Evolutionary conservation across 2,329 filamentous ascomycete species (phyloP), one percentile per base, ranked within the genome.

Genomic region (Exophiala calicioides): DNA sequence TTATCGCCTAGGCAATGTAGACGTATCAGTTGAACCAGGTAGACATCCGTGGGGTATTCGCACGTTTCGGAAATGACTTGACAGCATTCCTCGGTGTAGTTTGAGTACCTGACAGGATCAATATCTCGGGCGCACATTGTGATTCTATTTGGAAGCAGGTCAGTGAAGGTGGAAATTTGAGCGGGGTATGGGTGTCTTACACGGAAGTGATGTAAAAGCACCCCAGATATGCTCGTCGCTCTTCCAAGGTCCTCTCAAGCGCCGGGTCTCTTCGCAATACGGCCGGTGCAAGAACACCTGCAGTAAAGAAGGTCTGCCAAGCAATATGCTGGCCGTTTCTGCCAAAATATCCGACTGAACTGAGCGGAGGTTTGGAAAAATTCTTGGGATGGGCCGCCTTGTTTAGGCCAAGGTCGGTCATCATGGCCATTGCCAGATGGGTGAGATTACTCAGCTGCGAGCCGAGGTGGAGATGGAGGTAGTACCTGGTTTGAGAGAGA

Each of bases 21-120:
- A 0, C 70, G 69, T 5, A 80, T 65, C 0, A 80, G 62, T 8
- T 74, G 66, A 1, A 76, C 65, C 1, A 79, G 64, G 1, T 69
- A 65, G 0, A 59, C 46, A 39, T 82, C 79, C 0, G 70, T 72
- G 5, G 74, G 65, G 43, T 68, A 72, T 43, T 81, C 77, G 4
- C 56, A 56, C 0, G 62, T 59, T 0, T 68, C 59, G 16, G 77
- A 68, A 0, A 82, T 60, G 3, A 74, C 65, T 3, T 62, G 62
- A 3, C 79, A 58, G 39, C 77, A 80, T 41, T 76, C 70, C 8
- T 77, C 70, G 1, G 78, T 66, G 44, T 81, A 80, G 4, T 66
- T 64, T 0, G 76, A 76, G 40, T 74, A 81, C n/a, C 67, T 70
- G 62, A 77, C 68, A 0, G 76, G 64, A 10, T 79, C 73, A 3